Evolutionary conservation across 2,329 filamentous ascomycete genomes (phyloP), one percentile per base, ranked within the genome.

Genomic region (Cordyceps javanica): DNA sequence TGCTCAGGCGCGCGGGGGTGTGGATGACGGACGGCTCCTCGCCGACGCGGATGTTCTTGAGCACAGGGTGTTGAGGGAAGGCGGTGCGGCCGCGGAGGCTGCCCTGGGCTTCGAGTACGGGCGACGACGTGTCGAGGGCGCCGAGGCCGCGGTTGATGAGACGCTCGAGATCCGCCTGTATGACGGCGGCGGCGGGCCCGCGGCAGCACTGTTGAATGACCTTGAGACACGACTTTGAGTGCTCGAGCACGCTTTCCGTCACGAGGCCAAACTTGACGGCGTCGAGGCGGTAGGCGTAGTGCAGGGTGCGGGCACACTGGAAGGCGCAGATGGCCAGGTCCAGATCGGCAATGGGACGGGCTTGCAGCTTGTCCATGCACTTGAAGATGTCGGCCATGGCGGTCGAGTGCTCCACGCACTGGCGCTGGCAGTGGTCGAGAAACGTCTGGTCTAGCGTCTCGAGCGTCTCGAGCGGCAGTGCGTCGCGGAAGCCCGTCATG

Each of bases 301-400:
- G 79, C 53, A 83, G 67, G 64, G 82, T 75, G 28, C 78, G 74
- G 10, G 77, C 75, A 54, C 80, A 82, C 61, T 83, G 80, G 57
- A 82, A 82, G 1, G 79, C 77, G 60, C 81, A 83, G 4, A 79
- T 75, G 8, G 80, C 77, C 38, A 83, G 71, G 58, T 83, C 81
- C 19, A 83, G 66, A 61, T 83, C 81, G 0, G 79, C 77, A 2
- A 82, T 75, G 0, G 80, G 79, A 19, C 77, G 75, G 14, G 76
- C 78, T 36, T 78, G 76, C 5, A 82, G 72, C 21, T 75, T 75
- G 56, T 82, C 71, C 62, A 82, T 72, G 46, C 77, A 70, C 3
- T 76, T 70, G 61, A 83, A 82, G 61, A 83, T 82, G 46, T 78
- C 77, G 7, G 78, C 75, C 77, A 83, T 82, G 28, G 78, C 77